Evolutionary conservation across 2,329 filamentous ascomycete genomes (phyloP).

Genomic region (Thermomyces lanuginosus): DNA sequence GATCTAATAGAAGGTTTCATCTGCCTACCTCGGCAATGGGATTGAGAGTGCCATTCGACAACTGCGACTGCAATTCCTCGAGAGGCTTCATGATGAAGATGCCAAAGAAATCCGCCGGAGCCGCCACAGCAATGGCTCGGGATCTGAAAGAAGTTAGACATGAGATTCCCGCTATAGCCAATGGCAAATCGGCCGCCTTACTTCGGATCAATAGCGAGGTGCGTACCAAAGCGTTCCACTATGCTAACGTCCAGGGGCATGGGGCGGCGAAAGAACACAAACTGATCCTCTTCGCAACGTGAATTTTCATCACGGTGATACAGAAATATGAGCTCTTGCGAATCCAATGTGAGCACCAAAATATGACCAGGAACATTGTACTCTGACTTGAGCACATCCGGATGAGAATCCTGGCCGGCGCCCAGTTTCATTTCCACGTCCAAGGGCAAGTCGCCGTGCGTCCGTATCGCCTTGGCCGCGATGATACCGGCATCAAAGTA

Average conservation of each 20-base stretch:
- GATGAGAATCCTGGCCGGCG: constrained; percentile 5
- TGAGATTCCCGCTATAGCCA: constrained; percentile 1
- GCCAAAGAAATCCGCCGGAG: constrained; percentile 52
- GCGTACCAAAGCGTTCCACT: constrained; percentile 41
- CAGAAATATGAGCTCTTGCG: constrained; percentile 59
- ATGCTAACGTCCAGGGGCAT: constrained; percentile 41
- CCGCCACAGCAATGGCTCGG: constrained; percentile 49
- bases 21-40: constrained; percentile 43
- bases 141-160: constrained; percentile 21
- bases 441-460: constrained; percentile 27
- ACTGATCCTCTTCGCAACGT: constrained; percentile 24
- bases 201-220: constrained; percentile 64
- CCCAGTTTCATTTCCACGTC: constrained; percentile 16
- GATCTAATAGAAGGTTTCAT: not conserved
- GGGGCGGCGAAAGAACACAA: constrained; percentile 44
- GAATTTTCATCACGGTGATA: constrained; percentile 39
- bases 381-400: too few relatives aligned
- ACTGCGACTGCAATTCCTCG: constrained; percentile 33
- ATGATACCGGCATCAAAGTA: constrained; percentile 68
- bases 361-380: constrained; percentile 54
- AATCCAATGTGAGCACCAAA: constrained; percentile 59
- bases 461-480: constrained; percentile 60
- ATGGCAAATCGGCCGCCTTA: constrained; percentile 26
- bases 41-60: constrained; percentile 34
- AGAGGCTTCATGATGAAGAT: constrained; percentile 53